Evolutionary conservation across 2,329 filamentous ascomycete genomes (phyloP).

Genomic region (Celoporthe dispersa): DNA sequence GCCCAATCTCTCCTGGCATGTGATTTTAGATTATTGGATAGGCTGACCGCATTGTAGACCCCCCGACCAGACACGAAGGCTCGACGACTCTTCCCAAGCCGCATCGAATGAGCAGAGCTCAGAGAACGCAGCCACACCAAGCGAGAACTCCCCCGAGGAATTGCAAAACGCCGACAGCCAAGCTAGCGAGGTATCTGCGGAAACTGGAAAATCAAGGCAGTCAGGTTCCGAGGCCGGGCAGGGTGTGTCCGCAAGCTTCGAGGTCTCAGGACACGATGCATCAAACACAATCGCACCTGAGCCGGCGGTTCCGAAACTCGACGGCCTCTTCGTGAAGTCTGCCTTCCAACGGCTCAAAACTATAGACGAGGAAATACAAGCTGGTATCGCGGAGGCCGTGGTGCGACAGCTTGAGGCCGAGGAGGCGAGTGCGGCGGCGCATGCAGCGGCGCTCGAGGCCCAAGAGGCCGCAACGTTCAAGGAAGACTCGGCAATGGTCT

Average conservation of each 20-base stretch:
- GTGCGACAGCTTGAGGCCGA: constrained; percentile 24
- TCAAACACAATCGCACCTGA: not conserved
- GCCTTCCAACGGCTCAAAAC: constrained; percentile 24
- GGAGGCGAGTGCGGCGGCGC: constrained; percentile 9
- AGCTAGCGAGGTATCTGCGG: constrained; percentile 14
- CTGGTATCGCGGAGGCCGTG: constrained; percentile 34
- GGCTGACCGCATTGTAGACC: constrained; percentile 8
- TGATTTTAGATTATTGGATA: not conserved
- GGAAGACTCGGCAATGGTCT: not conserved
- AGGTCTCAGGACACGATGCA: constrained; percentile 10
- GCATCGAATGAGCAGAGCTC: constrained; percentile 12
- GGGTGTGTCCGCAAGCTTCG: constrained; percentile 6
- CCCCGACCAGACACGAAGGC: constrained; percentile 20
- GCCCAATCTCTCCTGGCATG: not conserved
- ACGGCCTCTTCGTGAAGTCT: constrained; percentile 21
- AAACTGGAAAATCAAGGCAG: not conserved
- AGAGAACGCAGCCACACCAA: constrained; percentile 10
- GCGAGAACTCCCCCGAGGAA: not conserved
- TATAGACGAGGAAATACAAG: constrained; percentile 32
- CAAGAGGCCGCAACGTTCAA: not conserved
- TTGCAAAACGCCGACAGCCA: constrained; percentile 12
- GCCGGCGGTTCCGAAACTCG: constrained; percentile 9
- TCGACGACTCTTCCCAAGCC: constrained; percentile 16
- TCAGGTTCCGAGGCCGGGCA: constrained; percentile 8
- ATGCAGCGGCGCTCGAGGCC: not conserved